Percentiles rank a stretch among this genome's conserved stretches.
These are phyloP conservation scores for Rhodotorula sp. DNA, from an alignment of 1,284 basidiomycete species.

Conservation along the genomic window DNA sequence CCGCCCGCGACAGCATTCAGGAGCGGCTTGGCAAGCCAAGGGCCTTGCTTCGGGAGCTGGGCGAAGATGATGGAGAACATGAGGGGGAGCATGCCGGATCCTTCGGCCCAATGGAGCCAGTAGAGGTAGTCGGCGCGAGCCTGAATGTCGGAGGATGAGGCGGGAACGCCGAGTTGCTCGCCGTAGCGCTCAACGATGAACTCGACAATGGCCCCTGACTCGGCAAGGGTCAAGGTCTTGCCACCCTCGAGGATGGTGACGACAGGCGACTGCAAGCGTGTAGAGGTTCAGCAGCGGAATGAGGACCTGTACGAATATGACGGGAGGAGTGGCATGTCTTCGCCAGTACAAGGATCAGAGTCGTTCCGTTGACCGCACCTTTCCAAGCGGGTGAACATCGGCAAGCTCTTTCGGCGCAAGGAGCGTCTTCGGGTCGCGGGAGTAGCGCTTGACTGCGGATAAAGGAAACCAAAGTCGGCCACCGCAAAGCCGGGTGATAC, in stretches of 20 bases:
- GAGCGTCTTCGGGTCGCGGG: slow-evolving; percentile 29
- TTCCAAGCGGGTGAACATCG: slow-evolving; percentile 38
- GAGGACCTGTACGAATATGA: too few relatives aligned
- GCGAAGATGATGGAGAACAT: slow-evolving; percentile 32
- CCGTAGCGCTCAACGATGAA: slow-evolving; percentile 42
- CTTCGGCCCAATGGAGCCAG: slow-evolving; percentile 38
- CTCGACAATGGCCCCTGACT: slow-evolving; percentile 41
- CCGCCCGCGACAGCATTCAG: slow-evolving; percentile 9
- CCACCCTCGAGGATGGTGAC: slow-evolving; percentile 19
- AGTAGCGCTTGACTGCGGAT: slow-evolving; percentile 36
- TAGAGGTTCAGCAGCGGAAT: neutral
- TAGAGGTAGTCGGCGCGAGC: slow-evolving; percentile 29
- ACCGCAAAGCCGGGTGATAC: too few relatives aligned
- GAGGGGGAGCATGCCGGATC: slow-evolving; percentile 26
- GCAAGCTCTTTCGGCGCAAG: slow-evolving; percentile 34
- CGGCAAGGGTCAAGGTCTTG: slow-evolving; percentile 24
- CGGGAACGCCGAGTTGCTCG: slow-evolving; percentile 12
- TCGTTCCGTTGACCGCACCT: slow-evolving; percentile 13
- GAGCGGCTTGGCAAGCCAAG: slow-evolving; percentile 27
- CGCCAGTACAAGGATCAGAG: neutral
- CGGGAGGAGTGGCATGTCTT: neutral
- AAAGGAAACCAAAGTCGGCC: too few relatives aligned
- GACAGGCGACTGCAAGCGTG: slow-evolving; percentile 25
- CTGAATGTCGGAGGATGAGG: slow-evolving; percentile 2
- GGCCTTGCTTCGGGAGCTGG: slow-evolving; percentile 24